A percentile compares a stretch with the other conserved stretches of the same genome.
Conservation (phyloP, 2,329 filamentous ascomycete genomes). For the Amauroascus verrucosus region DNA sequence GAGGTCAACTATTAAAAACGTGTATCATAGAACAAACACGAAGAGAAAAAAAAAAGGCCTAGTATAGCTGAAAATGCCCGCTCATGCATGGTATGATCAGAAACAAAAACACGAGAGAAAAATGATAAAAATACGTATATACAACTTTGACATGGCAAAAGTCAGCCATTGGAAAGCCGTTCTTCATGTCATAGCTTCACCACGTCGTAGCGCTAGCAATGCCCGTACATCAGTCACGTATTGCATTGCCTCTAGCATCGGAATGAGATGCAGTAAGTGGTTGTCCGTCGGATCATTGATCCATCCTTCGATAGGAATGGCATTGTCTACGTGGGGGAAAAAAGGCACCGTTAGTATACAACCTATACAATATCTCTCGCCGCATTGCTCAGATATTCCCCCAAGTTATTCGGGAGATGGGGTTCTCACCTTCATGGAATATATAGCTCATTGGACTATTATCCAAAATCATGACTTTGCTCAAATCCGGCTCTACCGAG, state of each 20-base stretch:
- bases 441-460: conserved; percentile 97
- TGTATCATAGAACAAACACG: conserved; percentile 3
- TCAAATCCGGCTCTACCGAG: conserved; percentile 90
- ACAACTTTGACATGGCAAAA: not conserved
- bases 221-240: conserved; percentile 94
- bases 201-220: conserved; percentile 74
- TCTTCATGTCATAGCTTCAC: conserved; percentile 45
- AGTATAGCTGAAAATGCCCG: not conserved
- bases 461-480: conserved; percentile 97
- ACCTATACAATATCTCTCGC: not conserved
- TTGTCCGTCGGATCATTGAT: conserved; percentile 97
- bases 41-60: not conserved
- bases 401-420: too few species aligned
- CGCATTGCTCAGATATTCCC: too few species aligned
- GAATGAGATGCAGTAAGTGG: conserved; percentile 84
- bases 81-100: conserved; percentile 5
- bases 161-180: not conserved
- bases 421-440: conserved; percentile 74
- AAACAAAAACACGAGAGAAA: not conserved
- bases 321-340: conserved; percentile 63
- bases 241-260: conserved; percentile 84
- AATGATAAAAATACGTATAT: not conserved
- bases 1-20: not conserved
- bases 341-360: not conserved
- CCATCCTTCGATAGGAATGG: conserved; percentile 98